Base-by-base conservation (phyloP, 2,329 filamentous ascomycete species). In the Didymosphaeria variabile region DNA sequence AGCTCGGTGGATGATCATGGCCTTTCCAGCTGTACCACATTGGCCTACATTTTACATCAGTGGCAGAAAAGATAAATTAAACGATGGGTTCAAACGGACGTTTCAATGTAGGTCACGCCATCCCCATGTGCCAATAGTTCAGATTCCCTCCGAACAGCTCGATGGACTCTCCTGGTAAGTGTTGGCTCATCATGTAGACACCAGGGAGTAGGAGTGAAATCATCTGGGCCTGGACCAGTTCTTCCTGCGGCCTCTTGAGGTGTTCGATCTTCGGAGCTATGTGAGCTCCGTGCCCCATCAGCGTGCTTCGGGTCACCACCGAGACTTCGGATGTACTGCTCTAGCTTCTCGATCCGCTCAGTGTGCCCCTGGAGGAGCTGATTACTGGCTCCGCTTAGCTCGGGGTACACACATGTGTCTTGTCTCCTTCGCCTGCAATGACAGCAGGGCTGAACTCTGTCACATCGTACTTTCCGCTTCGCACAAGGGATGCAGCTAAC, bases 21-120 rank as follows among this genome's bases (percentile, higher is more conserved):
- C 44, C 44, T 46, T 46, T 46, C 44, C 44, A 46, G 19, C 44
- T 46, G 21, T 46, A 46, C 44, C 44, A 46, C 44, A 46, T 46
- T 26, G 44, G 44, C 44, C 44, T 46, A 26, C n/a, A 13, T 12
- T 12, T 5, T 26, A 29, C 4, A 26, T 46, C 13, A 46, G 44
- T 19, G 19, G 23, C 4, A 8, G 19, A 3, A 9, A 19, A 12
- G 5, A 23, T 2, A 13, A 7, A 29, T 26, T 5, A 23, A 8
- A 7, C 3, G 6, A 46, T 13, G 21, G n/a, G 6, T 21, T 3
- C 1, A 9, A 21, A 46, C 44, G 19, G 13, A 21, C 44, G 44
- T 46, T 46, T 46, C 44, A 46, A 46, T 46, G 19, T 46, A 46
- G 13, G 44, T 46, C 5, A 46, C 23, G 21, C 44, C 44, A 26